Conservation (phyloP, 345 rosid species). For the Geranium brycei region DNA sequence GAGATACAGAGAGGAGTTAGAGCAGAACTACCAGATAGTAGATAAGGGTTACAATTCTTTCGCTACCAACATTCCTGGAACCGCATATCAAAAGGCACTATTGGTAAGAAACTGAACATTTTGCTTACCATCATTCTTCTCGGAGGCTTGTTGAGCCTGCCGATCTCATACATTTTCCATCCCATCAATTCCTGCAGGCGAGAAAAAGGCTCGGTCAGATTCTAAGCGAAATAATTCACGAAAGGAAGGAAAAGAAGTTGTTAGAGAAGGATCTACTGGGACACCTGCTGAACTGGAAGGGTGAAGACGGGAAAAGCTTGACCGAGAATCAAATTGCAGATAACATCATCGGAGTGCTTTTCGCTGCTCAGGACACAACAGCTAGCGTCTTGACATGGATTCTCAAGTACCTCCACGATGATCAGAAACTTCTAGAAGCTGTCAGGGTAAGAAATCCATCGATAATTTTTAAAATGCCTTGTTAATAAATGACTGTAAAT, state of each 20-base stretch:
- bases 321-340: slow-evolving; percentile 52
- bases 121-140: too few relatives aligned
- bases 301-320: slow-evolving; percentile 27
- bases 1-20: slow-evolving; percentile 35
- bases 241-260: slow-evolving; percentile 44
- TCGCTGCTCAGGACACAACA: slow-evolving; percentile 89
- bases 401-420: slow-evolving; percentile 57
- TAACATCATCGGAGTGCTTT: slow-evolving; percentile 72
- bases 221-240: slow-evolving; percentile 44
- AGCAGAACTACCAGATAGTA: slow-evolving; percentile 44
- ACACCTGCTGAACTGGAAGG: slow-evolving; percentile 37
- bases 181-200: slow-evolving; percentile 33
- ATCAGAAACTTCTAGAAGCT: slow-evolving; percentile 47
- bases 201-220: slow-evolving; percentile 44
- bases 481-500: neutral
- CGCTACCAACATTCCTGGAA: slow-evolving; percentile 58
- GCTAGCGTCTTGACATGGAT: slow-evolving; percentile 82
- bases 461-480: neutral
- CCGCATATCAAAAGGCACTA: slow-evolving; percentile 53
- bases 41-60: slow-evolving; percentile 85
- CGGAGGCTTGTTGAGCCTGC: too few relatives aligned
- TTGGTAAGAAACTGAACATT: slow-evolving; percentile 25
- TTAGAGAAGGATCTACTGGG: slow-evolving; percentile 40
- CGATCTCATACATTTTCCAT: neutral
- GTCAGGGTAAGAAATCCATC: slow-evolving; percentile 38